A percentile compares a stretch with the other conserved stretches of the same genome.
Evolutionary conservation across 331 rosid species (phyloP).

Genomic region (Dryas integrifolia): DNA sequence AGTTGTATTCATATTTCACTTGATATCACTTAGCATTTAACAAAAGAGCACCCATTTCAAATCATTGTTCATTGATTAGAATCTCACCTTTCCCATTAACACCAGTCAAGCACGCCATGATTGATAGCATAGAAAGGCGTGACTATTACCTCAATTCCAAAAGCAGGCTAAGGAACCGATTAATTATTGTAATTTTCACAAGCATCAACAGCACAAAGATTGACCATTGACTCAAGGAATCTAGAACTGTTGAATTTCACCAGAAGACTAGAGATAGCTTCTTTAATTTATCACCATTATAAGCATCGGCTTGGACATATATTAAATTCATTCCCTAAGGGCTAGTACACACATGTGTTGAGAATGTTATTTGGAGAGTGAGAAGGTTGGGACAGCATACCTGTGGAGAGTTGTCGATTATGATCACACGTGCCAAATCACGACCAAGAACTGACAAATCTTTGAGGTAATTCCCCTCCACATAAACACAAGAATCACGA

Average conservation of each 20-base stretch:
- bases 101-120: not conserved
- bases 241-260: not conserved
- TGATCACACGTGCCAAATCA: slow-evolving; percentile 77
- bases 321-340: not conserved
- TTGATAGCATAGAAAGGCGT: not conserved
- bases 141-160: not conserved
- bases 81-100: not conserved
- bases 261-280: not conserved
- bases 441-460: slow-evolving; percentile 96
- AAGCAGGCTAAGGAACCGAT: not conserved
- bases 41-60: not conserved
- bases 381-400: slow-evolving; percentile 33
- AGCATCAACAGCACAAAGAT: not conserved
- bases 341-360: not conserved
- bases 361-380: not conserved
- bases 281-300: not conserved
- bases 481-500: slow-evolving; percentile 94
- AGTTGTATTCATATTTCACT: not conserved
- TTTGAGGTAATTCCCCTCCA: slow-evolving; percentile 94
- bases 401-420: slow-evolving; percentile 97
- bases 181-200: not conserved
- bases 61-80: not conserved
- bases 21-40: not conserved
- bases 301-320: not conserved
- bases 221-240: not conserved